Evolutionary conservation across 2,329 filamentous ascomycete genomes (phyloP), one percentile per base, ranked within the genome.

Genomic region (Rhynchosporium graminicola): DNA sequence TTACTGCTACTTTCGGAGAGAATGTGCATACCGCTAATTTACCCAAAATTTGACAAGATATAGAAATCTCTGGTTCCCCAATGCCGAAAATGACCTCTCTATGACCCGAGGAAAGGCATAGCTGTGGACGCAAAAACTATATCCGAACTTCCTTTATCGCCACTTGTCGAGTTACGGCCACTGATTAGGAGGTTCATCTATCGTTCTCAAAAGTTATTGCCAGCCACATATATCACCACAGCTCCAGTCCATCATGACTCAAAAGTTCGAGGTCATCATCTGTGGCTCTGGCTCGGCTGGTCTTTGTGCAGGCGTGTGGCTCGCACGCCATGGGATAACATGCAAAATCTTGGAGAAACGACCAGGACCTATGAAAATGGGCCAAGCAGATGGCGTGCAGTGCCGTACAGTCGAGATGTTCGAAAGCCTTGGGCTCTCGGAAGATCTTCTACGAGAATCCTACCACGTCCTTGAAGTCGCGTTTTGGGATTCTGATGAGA

Each of bases 391-490:
- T 63, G 84, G 84, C 1, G 82, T 86, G 20, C 83, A 86, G 72
- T 83, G 80, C 61, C 82, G 83, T 1, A 85, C 83, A 0, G 83
- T 87, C 13, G 85, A 87, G 71, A 80, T 87, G 28, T 85, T 86
- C 57, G 84, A 87, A 68, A 83, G 81, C 50, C 83, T 87, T 38
- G 64, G 65, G 9, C 46, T 92, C 60, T 84, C 78, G 1, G 82
- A 90, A 65, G 77, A 82, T 3, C 82, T 83, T 1, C 84, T 84
- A 80, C 84, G 85, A 47, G 87, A 90, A 68, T 80, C 83, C 10
- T 88, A 88, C 70, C 85, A 86, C 70, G 83, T 89, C 75, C 78
- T 87, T 15, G 87, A 89, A 77, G 83, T 87, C 63, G 70, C 76
- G 8, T 65, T 83, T 64, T 84, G 82, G 84, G 87, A 87, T 63